Evolutionary conservation across 2,329 filamentous ascomycete genomes (phyloP).

Genomic region (Trichoderma asperellum): DNA sequence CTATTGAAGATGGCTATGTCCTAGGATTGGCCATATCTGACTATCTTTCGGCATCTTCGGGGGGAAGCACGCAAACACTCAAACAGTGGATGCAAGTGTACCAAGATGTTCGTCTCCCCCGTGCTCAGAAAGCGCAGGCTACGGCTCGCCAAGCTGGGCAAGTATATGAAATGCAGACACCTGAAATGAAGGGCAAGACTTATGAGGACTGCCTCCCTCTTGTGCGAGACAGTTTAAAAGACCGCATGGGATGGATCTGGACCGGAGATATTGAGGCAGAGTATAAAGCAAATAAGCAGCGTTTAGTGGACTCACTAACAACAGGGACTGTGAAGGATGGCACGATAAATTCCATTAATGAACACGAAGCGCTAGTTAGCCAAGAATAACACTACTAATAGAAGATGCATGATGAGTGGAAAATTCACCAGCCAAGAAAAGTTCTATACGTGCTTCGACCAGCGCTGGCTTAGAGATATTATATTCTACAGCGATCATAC

Average conservation of each 20-base stretch:
- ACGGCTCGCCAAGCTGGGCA: conserved; percentile 19
- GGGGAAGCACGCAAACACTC: neutral
- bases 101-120: conserved; percentile 16
- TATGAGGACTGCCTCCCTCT: conserved; percentile 10
- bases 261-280: conserved; percentile 19
- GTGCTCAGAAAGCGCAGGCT: conserved; percentile 22
- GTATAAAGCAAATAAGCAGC: conserved; percentile 6
- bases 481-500: neutral
- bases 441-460: neutral
- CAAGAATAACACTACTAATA: neutral
- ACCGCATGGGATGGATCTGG: conserved; percentile 23
- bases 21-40: conserved; percentile 6
- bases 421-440: neutral
- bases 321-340: neutral
- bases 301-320: neutral
- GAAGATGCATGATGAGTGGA: neutral
- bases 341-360: neutral
- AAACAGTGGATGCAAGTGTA: conserved; percentile 14
- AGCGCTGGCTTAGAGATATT: neutral
- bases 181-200: conserved; percentile 10
- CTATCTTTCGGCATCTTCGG: neutral
- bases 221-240: conserved; percentile 20
- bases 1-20: conserved; percentile 42
- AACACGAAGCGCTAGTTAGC: neutral
- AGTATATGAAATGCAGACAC: conserved; percentile 17